Base-by-base conservation (phyloP, 2,329 filamentous ascomycete genomes). In the Falciphora oryzae region DNA sequence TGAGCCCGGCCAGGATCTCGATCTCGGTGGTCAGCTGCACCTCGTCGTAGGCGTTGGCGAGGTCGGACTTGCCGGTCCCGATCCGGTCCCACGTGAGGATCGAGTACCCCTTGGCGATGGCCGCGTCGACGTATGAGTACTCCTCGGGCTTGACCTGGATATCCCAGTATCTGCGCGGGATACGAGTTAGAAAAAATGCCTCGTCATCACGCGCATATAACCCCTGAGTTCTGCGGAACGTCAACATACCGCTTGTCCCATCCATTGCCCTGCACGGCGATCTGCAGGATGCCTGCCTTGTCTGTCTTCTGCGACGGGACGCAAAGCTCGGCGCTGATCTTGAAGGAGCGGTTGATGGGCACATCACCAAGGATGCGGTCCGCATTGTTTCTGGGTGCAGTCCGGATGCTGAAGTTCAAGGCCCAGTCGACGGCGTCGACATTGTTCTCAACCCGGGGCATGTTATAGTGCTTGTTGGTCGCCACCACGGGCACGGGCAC, bases 51-150 rank as follows among this genome's bases (percentile, higher is more conserved):
- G 77, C 74, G 61, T 80, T 73, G 14, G 75, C 73, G 53, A 74
- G 72, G 22, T 72, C 71, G 3, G 75, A 78, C 32, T 72, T 70
- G 31, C 74, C 75, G 6, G 72, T 69, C n/a, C 76, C 76, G 16
- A 78, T 69, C 31, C 76, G 74, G 66, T 78, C 76, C 65, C 76
- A 78, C 10, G 75, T 74, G 18, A 79, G 71, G 25, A 76, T 78
- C 31, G 74, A 71, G 67, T 78, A 79, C 53, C 76, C 76, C 38
- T 71, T 72, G 27, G 66, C 68, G 53, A 76, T 69, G 14, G 72
- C 69, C 8, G 74, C 70, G 50, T 77, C 70, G 63, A 78, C 74
- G 65, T 75, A 78, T 11, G 74, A 77, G 65, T 76, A 72, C 35
- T 74, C 70, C 58, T 71, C 71, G 22, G 69, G 70, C 35, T 71